Conservation (phyloP, 805 yeast genomes). For the Kodamaea kakaduensis region DNA sequence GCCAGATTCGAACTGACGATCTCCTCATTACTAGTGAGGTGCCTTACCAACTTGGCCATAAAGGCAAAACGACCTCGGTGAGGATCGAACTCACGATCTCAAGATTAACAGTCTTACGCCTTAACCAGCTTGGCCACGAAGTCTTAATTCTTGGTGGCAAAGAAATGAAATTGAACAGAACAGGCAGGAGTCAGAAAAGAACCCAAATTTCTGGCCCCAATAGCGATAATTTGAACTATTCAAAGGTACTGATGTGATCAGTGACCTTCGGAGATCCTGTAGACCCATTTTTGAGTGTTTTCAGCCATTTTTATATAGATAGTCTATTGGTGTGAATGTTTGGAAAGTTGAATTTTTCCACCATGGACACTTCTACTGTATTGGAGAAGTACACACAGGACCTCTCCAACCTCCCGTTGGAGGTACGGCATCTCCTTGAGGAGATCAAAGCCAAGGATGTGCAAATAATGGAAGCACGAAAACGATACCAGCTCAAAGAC, state of each 20-base stretch:
- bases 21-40: conserved; percentile 6
- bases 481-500: conserved; percentile 67
- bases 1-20: conserved; percentile 6
- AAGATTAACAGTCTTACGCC: conserved; percentile 19
- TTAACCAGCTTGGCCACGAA: conserved; percentile 18
- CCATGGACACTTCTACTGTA: conserved; percentile 86
- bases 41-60: conserved; percentile 6
- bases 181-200: too few relatives aligned
- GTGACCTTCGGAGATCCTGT: too few relatives aligned
- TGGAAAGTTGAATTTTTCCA: conserved; percentile 1
- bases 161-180: too few relatives aligned
- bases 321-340: too few relatives aligned
- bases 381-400: conserved; percentile 50
- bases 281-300: too few relatives aligned
- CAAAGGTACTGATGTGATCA: too few relatives aligned
- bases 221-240: too few relatives aligned
- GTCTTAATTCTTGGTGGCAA: conserved; percentile 10
- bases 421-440: conserved; percentile 71
- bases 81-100: conserved; percentile 17
- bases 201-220: too few relatives aligned
- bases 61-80: conserved; percentile 15
- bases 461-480: conserved; percentile 60
- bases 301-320: too few relatives aligned
- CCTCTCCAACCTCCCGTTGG: conserved; percentile 82
- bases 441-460: conserved; percentile 73